A percentile compares a stretch with the other conserved stretches of the same genome.
Conservation (phyloP, 306 rosid species). For the Citrullus colocynthis region DNA sequence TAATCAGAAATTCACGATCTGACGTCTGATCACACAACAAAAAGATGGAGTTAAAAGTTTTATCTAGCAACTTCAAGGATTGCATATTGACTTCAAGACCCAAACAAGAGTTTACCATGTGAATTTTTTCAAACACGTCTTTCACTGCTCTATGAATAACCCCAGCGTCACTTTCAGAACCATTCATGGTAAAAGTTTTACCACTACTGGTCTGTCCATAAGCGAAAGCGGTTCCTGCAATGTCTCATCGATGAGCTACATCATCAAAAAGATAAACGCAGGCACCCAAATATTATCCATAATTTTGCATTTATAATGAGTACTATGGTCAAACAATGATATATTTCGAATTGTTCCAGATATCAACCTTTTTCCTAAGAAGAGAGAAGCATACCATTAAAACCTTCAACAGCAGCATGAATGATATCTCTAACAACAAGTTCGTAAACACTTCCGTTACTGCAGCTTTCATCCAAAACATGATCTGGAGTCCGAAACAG, state of each 20-base stretch:
- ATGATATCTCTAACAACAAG: constrained; percentile 76
- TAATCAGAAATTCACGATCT: constrained; percentile 72
- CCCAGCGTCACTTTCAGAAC: constrained; percentile 68
- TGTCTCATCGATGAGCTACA: constrained; percentile 11
- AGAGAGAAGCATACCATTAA: constrained; percentile 49
- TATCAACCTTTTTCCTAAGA: background rate
- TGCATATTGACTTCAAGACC: constrained; percentile 1
- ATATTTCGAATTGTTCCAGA: background rate
- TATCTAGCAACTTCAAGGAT: background rate
- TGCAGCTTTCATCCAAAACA: constrained; percentile 58
- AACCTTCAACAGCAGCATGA: constrained; percentile 81
- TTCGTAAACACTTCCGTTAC: constrained; percentile 58
- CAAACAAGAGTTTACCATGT: constrained; percentile 27
- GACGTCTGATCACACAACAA: constrained; percentile 29
- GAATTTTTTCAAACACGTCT: constrained; percentile 68
- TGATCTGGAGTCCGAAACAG: constrained; percentile 45
- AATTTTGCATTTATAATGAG: background rate
- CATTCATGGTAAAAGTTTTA: constrained; percentile 96
- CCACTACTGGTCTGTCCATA: constrained; percentile 99
- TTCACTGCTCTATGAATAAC: constrained; percentile 65
- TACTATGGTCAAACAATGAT: background rate
- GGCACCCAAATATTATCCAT: background rate
- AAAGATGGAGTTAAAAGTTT: constrained; percentile 7
- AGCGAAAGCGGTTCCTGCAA: constrained; percentile 89
- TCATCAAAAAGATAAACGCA: background rate